Conservation (phyloP, 2,329 filamentous ascomycete genomes). For the Cladophialophora immunda region DNA sequence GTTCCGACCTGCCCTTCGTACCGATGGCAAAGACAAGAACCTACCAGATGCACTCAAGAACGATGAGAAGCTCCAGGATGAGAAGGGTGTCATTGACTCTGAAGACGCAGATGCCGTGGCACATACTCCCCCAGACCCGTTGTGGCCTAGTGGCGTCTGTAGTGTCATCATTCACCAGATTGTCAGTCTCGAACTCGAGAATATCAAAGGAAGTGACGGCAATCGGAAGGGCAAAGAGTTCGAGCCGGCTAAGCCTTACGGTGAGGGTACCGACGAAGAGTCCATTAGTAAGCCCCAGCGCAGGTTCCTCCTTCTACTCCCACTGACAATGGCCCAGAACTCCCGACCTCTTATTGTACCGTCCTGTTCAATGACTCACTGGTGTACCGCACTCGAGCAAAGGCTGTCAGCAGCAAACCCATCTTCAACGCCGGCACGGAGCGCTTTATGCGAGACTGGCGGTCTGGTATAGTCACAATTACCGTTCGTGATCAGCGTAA, state of each 20-base stretch:
- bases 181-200: constrained; percentile 90
- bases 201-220: constrained; percentile 84
- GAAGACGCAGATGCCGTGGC: constrained; percentile 83
- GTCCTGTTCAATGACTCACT: constrained; percentile 59
- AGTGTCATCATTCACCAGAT: constrained; percentile 92
- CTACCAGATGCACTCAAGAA: constrained; percentile 78
- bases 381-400: constrained; percentile 91
- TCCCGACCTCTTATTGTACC: constrained; percentile 94
- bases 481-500: constrained; percentile 89
- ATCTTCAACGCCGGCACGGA: constrained; percentile 98
- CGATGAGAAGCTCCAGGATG: constrained; percentile 80
- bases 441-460: constrained; percentile 91
- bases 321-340: constrained; percentile 49
- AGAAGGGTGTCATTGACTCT: constrained; percentile 79
- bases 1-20: constrained; percentile 83
- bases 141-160: constrained; percentile 92
- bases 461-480: constrained; percentile 83
- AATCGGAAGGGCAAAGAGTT: constrained; percentile 86
- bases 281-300: constrained; percentile 58
- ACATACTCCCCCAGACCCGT: constrained; percentile 91
- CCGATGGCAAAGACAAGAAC: constrained; percentile 82
- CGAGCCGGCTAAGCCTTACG: constrained; percentile 84
- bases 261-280: constrained; percentile 86
- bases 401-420: constrained; percentile 91
- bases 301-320: neutral